phyloP scores from a whole-genome alignment of 2,329 filamentous ascomycete genomes.

The Monosporascus sp. region DNA sequence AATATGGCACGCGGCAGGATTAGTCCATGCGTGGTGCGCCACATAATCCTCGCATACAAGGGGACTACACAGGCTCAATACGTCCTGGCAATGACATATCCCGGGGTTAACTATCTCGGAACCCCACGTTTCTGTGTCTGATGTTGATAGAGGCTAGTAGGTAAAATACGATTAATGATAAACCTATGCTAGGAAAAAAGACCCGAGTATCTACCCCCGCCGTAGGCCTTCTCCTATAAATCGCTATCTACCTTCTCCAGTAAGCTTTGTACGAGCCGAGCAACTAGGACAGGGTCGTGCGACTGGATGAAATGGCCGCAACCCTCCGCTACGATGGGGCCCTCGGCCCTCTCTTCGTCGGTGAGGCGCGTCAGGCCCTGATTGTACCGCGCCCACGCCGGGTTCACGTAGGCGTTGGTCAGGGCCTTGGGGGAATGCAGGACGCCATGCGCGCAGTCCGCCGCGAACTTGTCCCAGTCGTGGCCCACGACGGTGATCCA shows the following conservation, averaged over 20 bases:
- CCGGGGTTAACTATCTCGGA: no score
- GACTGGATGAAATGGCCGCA: slow-evolving; percentile 53
- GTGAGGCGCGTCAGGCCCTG: slow-evolving; percentile 42
- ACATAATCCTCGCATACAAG: no score
- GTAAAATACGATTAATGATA: no score
- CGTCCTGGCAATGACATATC: no score
- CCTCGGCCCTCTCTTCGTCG: slow-evolving; percentile 31
- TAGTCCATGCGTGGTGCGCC: no score
- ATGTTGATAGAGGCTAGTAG: no score
- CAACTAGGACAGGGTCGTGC: slow-evolving; percentile 44
- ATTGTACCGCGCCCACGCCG: slow-evolving; percentile 50
- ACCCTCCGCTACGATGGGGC: slow-evolving; percentile 39
- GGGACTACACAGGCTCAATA: no score
- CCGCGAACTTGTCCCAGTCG: slow-evolving; percentile 46
- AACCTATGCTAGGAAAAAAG: no score
- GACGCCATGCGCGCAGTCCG: slow-evolving; percentile 33
- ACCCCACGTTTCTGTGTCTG: no score
- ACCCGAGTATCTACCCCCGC: no score
- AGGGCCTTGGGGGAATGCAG: slow-evolving; percentile 29
- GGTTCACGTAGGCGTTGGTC: slow-evolving; percentile 47
- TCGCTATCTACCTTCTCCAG: slow-evolving; percentile 5
- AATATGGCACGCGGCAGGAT: no score
- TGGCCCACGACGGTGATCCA: slow-evolving; percentile 48
- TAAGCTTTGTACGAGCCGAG: slow-evolving; percentile 17
- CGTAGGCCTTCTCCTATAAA: no score